Percentiles rank a stretch among this genome's conserved stretches.
Evolutionary conservation across 768 basidiomycete species (phyloP).

Genomic region (Hygrocybe punicea): DNA sequence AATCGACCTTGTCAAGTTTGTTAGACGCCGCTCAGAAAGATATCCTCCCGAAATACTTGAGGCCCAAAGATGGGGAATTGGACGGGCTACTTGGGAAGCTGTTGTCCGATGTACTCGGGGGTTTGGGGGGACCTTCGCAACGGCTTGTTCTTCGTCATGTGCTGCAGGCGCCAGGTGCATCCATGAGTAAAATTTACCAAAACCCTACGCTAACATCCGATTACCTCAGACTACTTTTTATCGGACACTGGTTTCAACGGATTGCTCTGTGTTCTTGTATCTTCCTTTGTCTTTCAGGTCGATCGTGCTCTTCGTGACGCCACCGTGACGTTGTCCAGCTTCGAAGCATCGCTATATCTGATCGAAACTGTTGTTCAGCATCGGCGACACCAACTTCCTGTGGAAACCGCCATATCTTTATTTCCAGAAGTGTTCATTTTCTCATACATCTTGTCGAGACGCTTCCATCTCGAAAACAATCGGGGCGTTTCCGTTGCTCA

Average conservation of each 20-base stretch:
- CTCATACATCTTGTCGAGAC: slow-evolving; percentile 45
- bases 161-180: slow-evolving; percentile 43
- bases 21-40: slow-evolving; percentile 41
- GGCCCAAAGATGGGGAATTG: slow-evolving; percentile 42
- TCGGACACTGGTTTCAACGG: slow-evolving; percentile 33
- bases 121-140: slow-evolving; percentile 21
- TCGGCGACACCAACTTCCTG: slow-evolving; percentile 14
- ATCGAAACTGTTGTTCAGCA: slow-evolving; percentile 28
- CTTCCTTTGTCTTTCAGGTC: slow-evolving; percentile 37
- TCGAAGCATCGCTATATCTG: slow-evolving; percentile 33
- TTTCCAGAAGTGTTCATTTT: slow-evolving; percentile 48
- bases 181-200: background rate
- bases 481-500: slow-evolving; percentile 26
- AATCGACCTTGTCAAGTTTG: slow-evolving; percentile 35
- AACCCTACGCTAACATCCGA: background rate
- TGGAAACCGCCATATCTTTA: slow-evolving; percentile 14
- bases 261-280: slow-evolving; percentile 32
- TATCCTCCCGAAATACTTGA: slow-evolving; percentile 45
- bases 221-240: slow-evolving; percentile 33
- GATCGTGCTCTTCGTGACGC: slow-evolving; percentile 32
- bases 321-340: slow-evolving; percentile 16
- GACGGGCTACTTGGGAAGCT: slow-evolving; percentile 42
- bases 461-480: slow-evolving; percentile 21
- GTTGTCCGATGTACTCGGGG: slow-evolving; percentile 38
- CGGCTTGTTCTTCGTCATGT: slow-evolving; percentile 38